phyloP scores from a whole-genome alignment of 192 early-diverging fungal species.

The Coemansia sp. region DNA sequence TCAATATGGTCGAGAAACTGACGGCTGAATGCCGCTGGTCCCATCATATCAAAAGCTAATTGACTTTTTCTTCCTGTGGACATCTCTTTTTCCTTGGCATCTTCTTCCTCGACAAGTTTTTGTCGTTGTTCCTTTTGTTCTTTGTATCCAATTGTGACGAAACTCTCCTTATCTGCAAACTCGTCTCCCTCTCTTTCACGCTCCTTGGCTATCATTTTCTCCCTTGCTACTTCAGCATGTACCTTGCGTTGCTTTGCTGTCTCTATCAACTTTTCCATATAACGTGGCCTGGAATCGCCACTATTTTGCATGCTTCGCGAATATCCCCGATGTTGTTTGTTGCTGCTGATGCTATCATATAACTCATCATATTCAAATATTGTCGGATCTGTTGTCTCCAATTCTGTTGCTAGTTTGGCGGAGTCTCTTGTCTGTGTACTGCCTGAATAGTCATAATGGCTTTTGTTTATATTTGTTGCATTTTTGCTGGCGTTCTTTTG shows the following conservation, averaged over 20 bases:
- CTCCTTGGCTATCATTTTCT: conserved; percentile 39
- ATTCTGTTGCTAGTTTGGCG: conserved; percentile 16
- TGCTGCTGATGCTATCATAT: conserved; percentile 20
- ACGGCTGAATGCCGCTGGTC: conserved; percentile 10
- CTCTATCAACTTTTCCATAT: conserved; percentile 47
- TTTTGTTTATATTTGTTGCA: conserved; percentile 1
- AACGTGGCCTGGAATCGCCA: conserved; percentile 33
- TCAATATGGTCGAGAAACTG: conserved; percentile 47
- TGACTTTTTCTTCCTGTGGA: background rate
- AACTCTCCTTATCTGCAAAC: conserved; percentile 42
- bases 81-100: conserved; percentile 10
- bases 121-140: conserved; percentile 43
- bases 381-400: conserved; percentile 23
- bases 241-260: conserved; percentile 39
- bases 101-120: conserved; percentile 31
- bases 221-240: conserved; percentile 37
- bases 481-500: background rate
- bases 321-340: conserved; percentile 13
- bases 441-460: conserved; percentile 4
- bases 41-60: background rate
- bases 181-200: conserved; percentile 34
- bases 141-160: conserved; percentile 42
- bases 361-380: conserved; percentile 47
- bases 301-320: conserved; percentile 12
- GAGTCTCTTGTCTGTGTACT: conserved; percentile 16